These are phyloP conservation scores for Fusarium mangiferae DNA, from an alignment of 2,329 filamentous ascomycete species.

Conservation along the genomic window DNA sequence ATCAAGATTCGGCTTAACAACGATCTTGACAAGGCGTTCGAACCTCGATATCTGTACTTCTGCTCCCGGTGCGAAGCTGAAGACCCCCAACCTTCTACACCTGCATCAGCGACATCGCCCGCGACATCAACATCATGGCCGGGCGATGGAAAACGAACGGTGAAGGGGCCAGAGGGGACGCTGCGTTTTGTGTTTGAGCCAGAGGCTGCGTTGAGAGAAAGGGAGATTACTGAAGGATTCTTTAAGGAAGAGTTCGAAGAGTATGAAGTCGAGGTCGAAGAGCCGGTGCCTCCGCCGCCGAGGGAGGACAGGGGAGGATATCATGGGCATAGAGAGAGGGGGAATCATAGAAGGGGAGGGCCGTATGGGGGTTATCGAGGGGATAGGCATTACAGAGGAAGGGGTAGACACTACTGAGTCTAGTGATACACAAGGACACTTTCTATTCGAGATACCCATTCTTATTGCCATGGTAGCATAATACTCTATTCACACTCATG, in stretches of 20 bases:
- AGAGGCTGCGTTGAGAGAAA: constrained; percentile 77
- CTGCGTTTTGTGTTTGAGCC: constrained; percentile 90
- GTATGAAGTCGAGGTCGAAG: constrained; percentile 81
- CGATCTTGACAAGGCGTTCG: constrained; percentile 72
- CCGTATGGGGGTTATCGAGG: constrained; percentile 50
- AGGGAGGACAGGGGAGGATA: constrained; percentile 44
- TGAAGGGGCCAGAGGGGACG: constrained; percentile 72
- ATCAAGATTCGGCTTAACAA: constrained; percentile 89
- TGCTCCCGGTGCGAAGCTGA: constrained; percentile 63
- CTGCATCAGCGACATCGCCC: constrained; percentile 50
- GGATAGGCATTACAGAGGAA: constrained; percentile 48
- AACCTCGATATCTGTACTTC: constrained; percentile 72
- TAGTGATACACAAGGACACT: not conserved
- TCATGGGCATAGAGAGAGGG: constrained; percentile 47
- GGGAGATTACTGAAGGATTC: constrained; percentile 72
- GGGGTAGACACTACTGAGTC: constrained; percentile 47
- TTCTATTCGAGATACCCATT: constrained; percentile 27
- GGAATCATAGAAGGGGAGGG: constrained; percentile 47
- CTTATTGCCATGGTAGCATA: not conserved
- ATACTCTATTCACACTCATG: not conserved
- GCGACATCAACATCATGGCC: constrained; percentile 53
- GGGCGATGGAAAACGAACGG: constrained; percentile 48
- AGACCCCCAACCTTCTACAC: constrained; percentile 47
- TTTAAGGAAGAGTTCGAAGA: constrained; percentile 81
- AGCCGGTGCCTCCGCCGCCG: constrained; percentile 56